Evolutionary conservation across 768 basidiomycete species (phyloP), one percentile per base, ranked within the genome.

Genomic region (Pilatotrama ljubarskyi): DNA sequence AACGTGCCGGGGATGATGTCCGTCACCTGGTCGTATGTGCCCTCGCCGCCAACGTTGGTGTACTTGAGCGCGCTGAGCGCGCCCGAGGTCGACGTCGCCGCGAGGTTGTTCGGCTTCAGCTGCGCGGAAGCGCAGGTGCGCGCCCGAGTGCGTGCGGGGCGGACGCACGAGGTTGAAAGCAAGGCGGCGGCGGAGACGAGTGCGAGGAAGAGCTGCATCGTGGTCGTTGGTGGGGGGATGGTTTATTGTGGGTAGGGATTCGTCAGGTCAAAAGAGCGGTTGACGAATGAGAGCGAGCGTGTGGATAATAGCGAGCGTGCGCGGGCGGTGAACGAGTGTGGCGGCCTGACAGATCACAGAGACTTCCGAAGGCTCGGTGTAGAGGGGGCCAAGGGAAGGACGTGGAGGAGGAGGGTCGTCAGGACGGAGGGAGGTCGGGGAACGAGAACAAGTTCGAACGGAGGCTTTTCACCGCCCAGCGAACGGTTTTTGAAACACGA

Each of bases 31-130:
- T 66, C 40, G 60, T 72, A 72, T 11, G 54, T 25, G 36, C 70
- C 70, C 22, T 58, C 32, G n/a, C 67, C 63, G 46, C 70, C 70
- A 44, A 72, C 69, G 26, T 59, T 54, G 38, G 65, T 70, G 66
- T 70, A 70, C 56, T 67, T 67, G 56, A 69, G 59, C 26, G 65
- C 66, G 54, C 55, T 70, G 53, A 72, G 69, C 13, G 70, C 40
- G 40, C 68, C 68, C 7, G 62, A 59, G 17, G 67, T 58, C 11
- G 61, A 58, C 11, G 58, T 36, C 22, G 64, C 46, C 2, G 56
- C 49, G 44, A 66, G 54, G 65, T 68, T 63, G 61, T 65, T 63
- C 44, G 67, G 66, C 18, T 52, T 54, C 22, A 55, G 53, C 40
- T 50, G 64, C 58, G 50, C 64, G 32, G 25, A n/a, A 38, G 37